phyloP scores from a whole-genome alignment of 257 asterid species.

The Solanum ossicruentum region DNA sequence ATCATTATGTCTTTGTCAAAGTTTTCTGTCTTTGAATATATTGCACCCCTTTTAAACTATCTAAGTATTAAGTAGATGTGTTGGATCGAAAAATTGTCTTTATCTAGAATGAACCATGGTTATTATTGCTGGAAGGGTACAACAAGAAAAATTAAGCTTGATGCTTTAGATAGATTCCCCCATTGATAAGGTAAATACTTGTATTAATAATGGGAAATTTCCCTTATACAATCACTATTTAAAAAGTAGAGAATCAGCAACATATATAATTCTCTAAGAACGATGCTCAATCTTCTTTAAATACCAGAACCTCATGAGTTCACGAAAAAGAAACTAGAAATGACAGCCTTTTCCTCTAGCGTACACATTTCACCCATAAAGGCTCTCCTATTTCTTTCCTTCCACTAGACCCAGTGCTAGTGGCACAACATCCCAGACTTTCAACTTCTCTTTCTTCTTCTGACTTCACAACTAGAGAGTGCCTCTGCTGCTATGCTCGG shows the following conservation, averaged over 20 bases:
- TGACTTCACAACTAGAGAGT: not conserved
- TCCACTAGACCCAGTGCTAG: not conserved
- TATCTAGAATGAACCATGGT: not conserved
- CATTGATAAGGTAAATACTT: not conserved
- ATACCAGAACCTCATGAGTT: not conserved
- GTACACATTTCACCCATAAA: not conserved
- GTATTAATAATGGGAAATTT: not conserved
- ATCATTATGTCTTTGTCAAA: not conserved
- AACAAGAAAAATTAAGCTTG: not conserved
- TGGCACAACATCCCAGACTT: not conserved
- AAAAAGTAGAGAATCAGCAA: not conserved
- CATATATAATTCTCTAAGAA: not conserved
- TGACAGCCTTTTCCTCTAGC: not conserved
- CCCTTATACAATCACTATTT: not conserved
- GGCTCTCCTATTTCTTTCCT: not conserved
- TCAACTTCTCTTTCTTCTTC: not conserved
- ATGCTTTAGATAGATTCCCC: not conserved
- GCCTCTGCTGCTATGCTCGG: not conserved
- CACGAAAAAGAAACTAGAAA: not conserved
- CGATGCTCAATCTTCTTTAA: not conserved
- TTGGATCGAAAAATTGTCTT: slow-evolving; percentile 6
- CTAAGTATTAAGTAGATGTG: not conserved
- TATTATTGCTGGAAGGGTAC: not conserved
- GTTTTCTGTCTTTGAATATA: not conserved
- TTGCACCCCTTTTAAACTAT: not conserved